Conservation (phyloP, 768 basidiomycete species). For the Kwoniella bestiolae region DNA sequence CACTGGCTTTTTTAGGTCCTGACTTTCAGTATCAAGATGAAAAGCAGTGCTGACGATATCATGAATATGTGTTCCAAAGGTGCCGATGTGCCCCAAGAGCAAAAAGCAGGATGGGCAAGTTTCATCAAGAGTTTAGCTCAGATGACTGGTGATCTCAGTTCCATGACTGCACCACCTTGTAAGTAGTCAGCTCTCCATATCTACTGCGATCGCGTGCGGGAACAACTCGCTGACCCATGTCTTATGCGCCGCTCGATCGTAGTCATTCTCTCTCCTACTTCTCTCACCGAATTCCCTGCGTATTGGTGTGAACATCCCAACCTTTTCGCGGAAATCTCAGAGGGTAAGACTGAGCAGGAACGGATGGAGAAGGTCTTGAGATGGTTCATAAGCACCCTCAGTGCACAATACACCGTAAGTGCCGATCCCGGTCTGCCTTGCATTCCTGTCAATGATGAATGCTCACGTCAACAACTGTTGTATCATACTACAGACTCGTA, state of each 20-base stretch:
- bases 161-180: constrained; percentile 60
- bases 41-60: background rate
- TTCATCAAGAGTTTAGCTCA: constrained; percentile 87
- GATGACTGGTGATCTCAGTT: constrained; percentile 82
- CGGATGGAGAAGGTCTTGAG: constrained; percentile 78
- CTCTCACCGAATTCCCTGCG: constrained; percentile 90
- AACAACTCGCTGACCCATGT: background rate
- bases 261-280: constrained; percentile 86
- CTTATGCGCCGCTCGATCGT: background rate
- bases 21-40: too few relatives aligned
- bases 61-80: constrained; percentile 28
- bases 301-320: constrained; percentile 97
- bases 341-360: constrained; percentile 73
- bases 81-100: constrained; percentile 72
- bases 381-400: constrained; percentile 97
- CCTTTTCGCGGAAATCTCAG: constrained; percentile 82
- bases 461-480: background rate
- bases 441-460: background rate
- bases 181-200: constrained; percentile 22
- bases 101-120: constrained; percentile 83
- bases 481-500: constrained; percentile 67
- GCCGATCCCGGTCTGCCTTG: constrained; percentile 9
- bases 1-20: too few relatives aligned
- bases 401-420: constrained; percentile 70
- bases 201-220: too few relatives aligned